Conservation (phyloP, 164 flowering plant genomes). For the Magnolia officinalis region DNA sequence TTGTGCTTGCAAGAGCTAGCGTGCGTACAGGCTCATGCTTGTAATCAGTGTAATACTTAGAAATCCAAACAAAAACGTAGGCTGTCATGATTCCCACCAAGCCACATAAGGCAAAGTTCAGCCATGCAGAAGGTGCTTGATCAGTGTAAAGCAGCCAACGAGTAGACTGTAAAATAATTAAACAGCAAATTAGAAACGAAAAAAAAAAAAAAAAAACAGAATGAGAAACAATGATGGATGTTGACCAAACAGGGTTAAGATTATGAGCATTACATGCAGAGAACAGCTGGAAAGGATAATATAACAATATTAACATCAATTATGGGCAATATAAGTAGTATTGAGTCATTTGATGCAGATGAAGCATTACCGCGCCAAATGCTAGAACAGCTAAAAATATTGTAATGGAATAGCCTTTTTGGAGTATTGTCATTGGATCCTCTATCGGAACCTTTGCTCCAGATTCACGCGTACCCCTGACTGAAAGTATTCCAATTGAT, state of each 20-base stretch:
- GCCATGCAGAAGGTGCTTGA: slow-evolving; percentile 97
- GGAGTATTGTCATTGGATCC: slow-evolving; percentile 96
- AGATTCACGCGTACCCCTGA: slow-evolving; percentile 70
- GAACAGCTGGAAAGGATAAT: neutral
- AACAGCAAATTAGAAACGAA: slow-evolving; percentile 10
- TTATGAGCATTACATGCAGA: neutral
- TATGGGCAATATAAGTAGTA: no score
- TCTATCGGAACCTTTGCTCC: slow-evolving; percentile 51
- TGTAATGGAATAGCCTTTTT: slow-evolving; percentile 93
- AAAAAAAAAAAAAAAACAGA: slow-evolving; percentile 3
- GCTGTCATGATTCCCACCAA: slow-evolving; percentile 94
- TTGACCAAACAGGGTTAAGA: neutral
- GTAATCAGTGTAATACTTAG: slow-evolving; percentile 94
- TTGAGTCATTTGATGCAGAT: slow-evolving; percentile 2
- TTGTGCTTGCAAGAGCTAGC: slow-evolving; percentile 88
- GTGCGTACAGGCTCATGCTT: slow-evolving; percentile 96
- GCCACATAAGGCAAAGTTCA: slow-evolving; percentile 92
- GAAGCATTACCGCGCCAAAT: slow-evolving; percentile 72
- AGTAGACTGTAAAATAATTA: slow-evolving; percentile 66
- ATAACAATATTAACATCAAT: no score
- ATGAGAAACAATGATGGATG: neutral
- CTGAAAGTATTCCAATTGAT: slow-evolving; percentile 87
- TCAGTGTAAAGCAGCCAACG: slow-evolving; percentile 94
- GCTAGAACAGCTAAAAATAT: slow-evolving; percentile 80
- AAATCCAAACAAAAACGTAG: slow-evolving; percentile 86